A percentile compares a stretch with the other conserved stretches of the same genome.
Conservation (phyloP, 2,329 filamentous ascomycete species). For the Thelonectria blattea region DNA sequence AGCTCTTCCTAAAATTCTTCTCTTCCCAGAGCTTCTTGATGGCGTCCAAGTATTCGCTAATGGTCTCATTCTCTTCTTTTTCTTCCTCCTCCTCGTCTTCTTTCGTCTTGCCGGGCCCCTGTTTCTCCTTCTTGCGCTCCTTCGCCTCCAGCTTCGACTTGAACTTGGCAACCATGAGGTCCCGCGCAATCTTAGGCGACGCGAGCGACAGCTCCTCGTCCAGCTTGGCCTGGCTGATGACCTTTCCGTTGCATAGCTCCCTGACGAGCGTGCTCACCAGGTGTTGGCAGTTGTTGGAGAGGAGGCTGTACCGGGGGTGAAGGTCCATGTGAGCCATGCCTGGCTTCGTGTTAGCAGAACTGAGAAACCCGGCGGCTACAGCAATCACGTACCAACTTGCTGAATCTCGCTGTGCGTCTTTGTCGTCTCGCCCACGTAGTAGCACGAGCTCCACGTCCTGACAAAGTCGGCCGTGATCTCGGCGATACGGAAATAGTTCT, state of each 20-base stretch:
- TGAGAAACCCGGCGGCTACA: accelerated
- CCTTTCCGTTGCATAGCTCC: constrained; percentile 35
- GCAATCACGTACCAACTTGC: constrained; percentile 24
- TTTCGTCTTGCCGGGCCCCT: not conserved
- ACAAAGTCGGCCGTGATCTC: constrained; percentile 32
- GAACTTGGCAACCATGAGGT: constrained; percentile 28
- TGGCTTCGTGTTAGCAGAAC: constrained; percentile 3
- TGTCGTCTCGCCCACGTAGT: constrained; percentile 37
- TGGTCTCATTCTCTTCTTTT: constrained; percentile 27
- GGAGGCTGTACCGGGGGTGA: constrained; percentile 27
- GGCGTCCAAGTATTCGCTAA: constrained; percentile 32
- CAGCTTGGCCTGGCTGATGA: constrained; percentile 34
- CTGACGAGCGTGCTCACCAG: constrained; percentile 34
- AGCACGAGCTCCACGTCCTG: constrained; percentile 35
- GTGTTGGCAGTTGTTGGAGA: constrained; percentile 37
- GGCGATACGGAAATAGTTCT: constrained; percentile 33
- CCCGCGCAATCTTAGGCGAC: constrained; percentile 34
- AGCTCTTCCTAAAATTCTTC: not conserved
- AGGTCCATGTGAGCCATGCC: constrained; percentile 26
- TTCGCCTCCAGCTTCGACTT: constrained; percentile 28
- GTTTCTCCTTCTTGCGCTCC: not conserved
- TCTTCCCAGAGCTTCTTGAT: constrained; percentile 16
- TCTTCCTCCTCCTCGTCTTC: constrained; percentile 18
- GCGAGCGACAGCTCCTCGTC: constrained; percentile 30
- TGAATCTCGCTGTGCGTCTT: constrained; percentile 34